Conservation (phyloP, 805 yeast species). For the Yarrowia yakushimensis region DNA sequence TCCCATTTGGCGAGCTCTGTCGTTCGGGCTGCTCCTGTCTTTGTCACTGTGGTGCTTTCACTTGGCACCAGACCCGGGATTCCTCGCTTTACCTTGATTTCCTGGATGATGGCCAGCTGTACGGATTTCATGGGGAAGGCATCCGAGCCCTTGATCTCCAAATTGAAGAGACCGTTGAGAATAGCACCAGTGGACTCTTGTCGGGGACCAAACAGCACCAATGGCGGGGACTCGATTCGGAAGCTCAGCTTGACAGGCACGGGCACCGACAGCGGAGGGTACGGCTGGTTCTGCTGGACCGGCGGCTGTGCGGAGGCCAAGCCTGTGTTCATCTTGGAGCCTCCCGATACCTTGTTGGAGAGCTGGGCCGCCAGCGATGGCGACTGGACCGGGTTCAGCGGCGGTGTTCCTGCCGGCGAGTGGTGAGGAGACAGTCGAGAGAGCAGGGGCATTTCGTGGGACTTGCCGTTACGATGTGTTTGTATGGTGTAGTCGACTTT, state of each 20-base stretch:
- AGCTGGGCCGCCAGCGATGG: slow-evolving; percentile 10
- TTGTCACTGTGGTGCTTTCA: slow-evolving; percentile 47
- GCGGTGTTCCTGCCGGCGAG: slow-evolving; percentile 21
- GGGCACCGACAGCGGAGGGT: slow-evolving; percentile 26
- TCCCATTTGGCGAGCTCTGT: slow-evolving; percentile 85
- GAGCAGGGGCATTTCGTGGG: slow-evolving; percentile 16
- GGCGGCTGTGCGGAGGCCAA: not conserved
- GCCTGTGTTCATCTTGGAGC: slow-evolving; percentile 15
- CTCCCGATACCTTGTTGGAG: slow-evolving; percentile 4
- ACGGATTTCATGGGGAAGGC: slow-evolving; percentile 53
- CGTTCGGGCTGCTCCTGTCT: slow-evolving; percentile 51
- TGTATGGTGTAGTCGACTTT: not conserved
- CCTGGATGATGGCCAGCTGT: slow-evolving; percentile 66
- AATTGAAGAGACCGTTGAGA: slow-evolving; percentile 69
- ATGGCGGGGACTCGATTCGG: slow-evolving; percentile 84
- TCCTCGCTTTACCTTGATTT: slow-evolving; percentile 40
- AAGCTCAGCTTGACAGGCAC: slow-evolving; percentile 40
- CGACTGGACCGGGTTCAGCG: slow-evolving; percentile 5
- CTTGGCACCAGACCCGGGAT: slow-evolving; percentile 59
- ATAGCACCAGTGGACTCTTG: slow-evolving; percentile 80
- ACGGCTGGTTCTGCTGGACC: slow-evolving; percentile 1
- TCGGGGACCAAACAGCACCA: slow-evolving; percentile 76
- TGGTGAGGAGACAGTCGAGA: slow-evolving; percentile 13
- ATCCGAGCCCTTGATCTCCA: slow-evolving; percentile 49
- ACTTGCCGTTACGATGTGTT: slow-evolving; percentile 1